Conservation (phyloP, 2,329 filamentous ascomycete species). For the Pseudogymnoascus sp. region DNA sequence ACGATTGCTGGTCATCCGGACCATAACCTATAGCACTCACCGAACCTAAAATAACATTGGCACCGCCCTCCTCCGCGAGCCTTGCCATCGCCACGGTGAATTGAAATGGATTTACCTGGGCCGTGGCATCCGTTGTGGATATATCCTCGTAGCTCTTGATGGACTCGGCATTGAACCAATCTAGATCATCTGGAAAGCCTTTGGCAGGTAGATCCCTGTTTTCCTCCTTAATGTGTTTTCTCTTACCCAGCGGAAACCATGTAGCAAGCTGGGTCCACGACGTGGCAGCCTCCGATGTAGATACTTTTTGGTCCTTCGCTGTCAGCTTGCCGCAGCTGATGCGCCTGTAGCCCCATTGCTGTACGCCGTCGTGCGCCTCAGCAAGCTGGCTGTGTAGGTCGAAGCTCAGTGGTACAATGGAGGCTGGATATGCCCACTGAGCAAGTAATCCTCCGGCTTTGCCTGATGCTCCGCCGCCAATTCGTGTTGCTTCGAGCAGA, state of each 20-base stretch:
- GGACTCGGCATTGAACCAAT: constrained; percentile 69
- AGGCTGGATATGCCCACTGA: constrained; percentile 81
- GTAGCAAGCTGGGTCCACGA: neutral
- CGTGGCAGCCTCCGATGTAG: constrained; percentile 8
- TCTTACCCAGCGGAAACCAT: constrained; percentile 6
- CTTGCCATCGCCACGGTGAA: constrained; percentile 81
- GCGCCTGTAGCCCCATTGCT: constrained; percentile 78
- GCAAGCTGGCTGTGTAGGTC: constrained; percentile 74
- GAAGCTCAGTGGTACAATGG: constrained; percentile 80
- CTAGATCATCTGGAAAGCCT: constrained; percentile 65
- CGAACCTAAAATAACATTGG: constrained; percentile 56
- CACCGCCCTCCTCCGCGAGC: constrained; percentile 62
- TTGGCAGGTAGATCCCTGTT: constrained; percentile 58
- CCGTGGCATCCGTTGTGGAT: constrained; percentile 71
- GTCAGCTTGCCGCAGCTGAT: constrained; percentile 56
- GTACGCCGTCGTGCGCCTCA: constrained; percentile 68
- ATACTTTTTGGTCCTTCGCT: constrained; percentile 19
- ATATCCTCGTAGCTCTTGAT: constrained; percentile 71
- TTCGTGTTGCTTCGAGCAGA: constrained; percentile 73
- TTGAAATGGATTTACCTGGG: constrained; percentile 86
- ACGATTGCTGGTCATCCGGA: constrained; percentile 16
- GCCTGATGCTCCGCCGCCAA: constrained; percentile 87
- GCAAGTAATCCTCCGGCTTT: constrained; percentile 89
- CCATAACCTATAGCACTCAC: constrained; percentile 59
- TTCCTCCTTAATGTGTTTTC: constrained; percentile 27